phyloP scores from a whole-genome alignment of 2,329 filamentous ascomycete genomes.

The Coleophoma crateriformis region DNA sequence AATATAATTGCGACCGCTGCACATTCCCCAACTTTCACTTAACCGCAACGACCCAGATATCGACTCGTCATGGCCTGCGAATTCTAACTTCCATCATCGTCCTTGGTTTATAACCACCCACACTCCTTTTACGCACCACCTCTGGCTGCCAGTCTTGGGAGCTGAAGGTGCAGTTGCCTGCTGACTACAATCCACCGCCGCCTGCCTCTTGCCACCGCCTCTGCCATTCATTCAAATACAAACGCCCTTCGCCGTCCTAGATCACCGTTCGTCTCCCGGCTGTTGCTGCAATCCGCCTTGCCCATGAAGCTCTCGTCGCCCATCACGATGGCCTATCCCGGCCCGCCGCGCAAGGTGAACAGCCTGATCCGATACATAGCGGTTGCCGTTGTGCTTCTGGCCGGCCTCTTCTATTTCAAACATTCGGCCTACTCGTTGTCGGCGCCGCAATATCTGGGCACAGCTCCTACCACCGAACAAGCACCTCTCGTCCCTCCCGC shows the following conservation, averaged over 20 bases:
- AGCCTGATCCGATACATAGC: conserved; percentile 17
- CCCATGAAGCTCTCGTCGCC: conserved; percentile 21
- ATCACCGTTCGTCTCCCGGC: background rate
- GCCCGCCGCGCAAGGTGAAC: conserved; percentile 20
- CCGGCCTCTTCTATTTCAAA: conserved; percentile 10
- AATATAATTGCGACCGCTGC: too few relatives aligned
- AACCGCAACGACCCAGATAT: too few relatives aligned
- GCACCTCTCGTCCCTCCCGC: background rate
- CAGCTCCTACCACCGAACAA: background rate
- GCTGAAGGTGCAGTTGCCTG: background rate
- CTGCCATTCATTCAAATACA: background rate
- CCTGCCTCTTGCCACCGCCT: background rate
- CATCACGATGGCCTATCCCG: conserved; percentile 20
- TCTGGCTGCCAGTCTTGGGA: background rate
- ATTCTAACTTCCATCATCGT: background rate
- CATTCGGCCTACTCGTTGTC: conserved; percentile 1
- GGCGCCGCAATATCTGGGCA: conserved; percentile 4
- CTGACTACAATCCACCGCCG: background rate
- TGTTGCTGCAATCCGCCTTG: background rate
- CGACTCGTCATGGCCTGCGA: background rate
- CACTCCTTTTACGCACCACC: background rate
- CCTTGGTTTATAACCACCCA: background rate
- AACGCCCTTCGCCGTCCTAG: background rate
- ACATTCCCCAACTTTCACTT: too few relatives aligned
- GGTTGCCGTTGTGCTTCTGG: conserved; percentile 8